Evolutionary conservation across 2,329 filamentous ascomycete genomes (phyloP).

Genomic region (Dothideomycetes sp.): DNA sequence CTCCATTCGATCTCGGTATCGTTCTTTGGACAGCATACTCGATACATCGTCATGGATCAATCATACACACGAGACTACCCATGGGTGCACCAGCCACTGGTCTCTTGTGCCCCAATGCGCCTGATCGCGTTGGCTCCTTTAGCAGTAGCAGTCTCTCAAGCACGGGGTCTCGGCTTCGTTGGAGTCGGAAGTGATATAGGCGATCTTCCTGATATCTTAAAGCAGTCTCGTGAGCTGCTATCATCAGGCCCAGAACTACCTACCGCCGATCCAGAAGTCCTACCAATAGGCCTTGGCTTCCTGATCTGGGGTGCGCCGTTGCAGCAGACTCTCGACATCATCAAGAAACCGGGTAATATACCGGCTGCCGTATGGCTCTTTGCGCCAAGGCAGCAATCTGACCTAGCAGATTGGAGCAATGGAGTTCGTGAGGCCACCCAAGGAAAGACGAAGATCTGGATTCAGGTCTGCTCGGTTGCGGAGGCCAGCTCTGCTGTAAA

Average conservation of each 20-base stretch:
- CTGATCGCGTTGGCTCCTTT: slow-evolving; percentile 46
- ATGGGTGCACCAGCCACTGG: slow-evolving; percentile 47
- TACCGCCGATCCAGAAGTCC: slow-evolving; percentile 9
- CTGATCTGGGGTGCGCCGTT: slow-evolving; percentile 37
- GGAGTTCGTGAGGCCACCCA: slow-evolving; percentile 21
- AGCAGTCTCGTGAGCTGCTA: slow-evolving; percentile 15
- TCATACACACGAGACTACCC: slow-evolving; percentile 34
- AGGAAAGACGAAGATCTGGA: slow-evolving; percentile 37
- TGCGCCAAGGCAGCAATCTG: slow-evolving; percentile 37
- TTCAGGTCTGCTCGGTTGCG: slow-evolving; percentile 50
- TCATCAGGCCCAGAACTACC: slow-evolving; percentile 1
- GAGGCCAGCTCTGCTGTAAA: slow-evolving; percentile 40
- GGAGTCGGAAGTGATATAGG: slow-evolving; percentile 26
- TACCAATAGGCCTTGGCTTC: slow-evolving; percentile 52
- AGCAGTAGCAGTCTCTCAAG: slow-evolving; percentile 48
- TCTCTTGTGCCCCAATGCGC: slow-evolving; percentile 59
- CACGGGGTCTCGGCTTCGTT: slow-evolving; percentile 35
- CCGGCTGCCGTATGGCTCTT: slow-evolving; percentile 59
- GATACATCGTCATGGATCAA: not conserved
- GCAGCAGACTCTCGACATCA: slow-evolving; percentile 36
- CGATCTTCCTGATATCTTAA: slow-evolving; percentile 17
- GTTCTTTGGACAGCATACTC: not conserved
- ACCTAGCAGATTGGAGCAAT: slow-evolving; percentile 23
- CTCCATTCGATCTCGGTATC: not conserved
- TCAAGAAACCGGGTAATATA: slow-evolving; percentile 34